Percentiles rank a stretch among this genome's conserved stretches.
phyloP scores from a whole-genome alignment of 208 protist genomes.

The Leishmania tropica region DNA sequence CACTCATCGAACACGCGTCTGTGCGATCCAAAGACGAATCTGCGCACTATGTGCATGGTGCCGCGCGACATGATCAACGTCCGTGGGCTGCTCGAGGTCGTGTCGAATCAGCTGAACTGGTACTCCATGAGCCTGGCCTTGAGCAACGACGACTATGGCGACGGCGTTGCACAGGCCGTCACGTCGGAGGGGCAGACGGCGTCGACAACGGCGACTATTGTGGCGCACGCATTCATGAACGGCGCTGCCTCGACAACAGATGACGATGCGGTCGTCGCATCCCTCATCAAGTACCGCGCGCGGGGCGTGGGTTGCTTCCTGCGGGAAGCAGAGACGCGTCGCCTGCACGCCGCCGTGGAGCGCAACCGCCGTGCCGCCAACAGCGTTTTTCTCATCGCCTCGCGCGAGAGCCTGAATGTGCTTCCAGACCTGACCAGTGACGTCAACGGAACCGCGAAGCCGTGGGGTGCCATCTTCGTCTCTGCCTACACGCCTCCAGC shows the following conservation, averaged over 20 bases:
- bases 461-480: conserved; percentile 77
- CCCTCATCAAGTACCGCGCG: conserved; percentile 47
- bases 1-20: conserved; percentile 64
- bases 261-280: conserved; percentile 60
- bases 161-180: conserved; percentile 48
- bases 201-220: conserved; percentile 59
- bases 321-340: conserved; percentile 49
- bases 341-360: conserved; percentile 46
- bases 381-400: conserved; percentile 69
- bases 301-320: conserved; percentile 72
- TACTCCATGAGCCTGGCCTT: conserved; percentile 70
- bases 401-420: conserved; percentile 64
- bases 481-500: conserved; percentile 54
- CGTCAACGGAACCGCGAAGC: conserved; percentile 22
- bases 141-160: conserved; percentile 68
- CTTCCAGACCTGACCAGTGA: conserved; percentile 41
- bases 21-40: conserved; percentile 65
- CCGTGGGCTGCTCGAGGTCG: conserved; percentile 66
- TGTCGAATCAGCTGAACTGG: conserved; percentile 68
- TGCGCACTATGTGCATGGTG: conserved; percentile 75
- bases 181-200: conserved; percentile 47
- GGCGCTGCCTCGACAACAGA: conserved; percentile 37
- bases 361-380: conserved; percentile 35
- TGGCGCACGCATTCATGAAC: conserved; percentile 69
- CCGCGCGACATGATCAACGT: conserved; percentile 75